Conservation (phyloP, 257 asterid genomes). For the Solanum stenotomum region DNA sequence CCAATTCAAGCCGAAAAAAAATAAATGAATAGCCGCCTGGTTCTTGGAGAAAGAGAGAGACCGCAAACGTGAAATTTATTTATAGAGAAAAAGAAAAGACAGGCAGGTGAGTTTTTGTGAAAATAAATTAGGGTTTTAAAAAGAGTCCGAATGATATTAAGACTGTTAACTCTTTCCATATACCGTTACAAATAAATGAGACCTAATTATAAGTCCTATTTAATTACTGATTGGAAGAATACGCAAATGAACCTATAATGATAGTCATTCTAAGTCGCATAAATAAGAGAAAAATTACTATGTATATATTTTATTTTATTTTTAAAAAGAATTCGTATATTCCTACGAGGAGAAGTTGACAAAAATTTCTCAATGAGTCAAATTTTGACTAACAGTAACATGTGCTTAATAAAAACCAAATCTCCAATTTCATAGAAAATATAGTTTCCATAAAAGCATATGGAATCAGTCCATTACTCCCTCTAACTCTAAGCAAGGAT, state of each 20-base stretch:
- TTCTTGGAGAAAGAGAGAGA: neutral
- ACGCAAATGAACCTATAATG: no score
- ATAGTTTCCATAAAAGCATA: neutral
- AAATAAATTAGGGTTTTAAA: no score
- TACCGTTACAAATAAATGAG: neutral
- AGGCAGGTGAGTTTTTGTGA: neutral
- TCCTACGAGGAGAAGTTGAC: no score
- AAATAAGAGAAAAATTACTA: neutral
- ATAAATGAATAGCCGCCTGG: neutral
- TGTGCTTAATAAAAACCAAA: neutral
- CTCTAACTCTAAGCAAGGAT: constrained; percentile 14
- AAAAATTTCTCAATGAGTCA: no score
- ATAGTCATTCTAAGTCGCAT: neutral
- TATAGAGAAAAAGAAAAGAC: no score
- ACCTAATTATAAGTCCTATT: neutral
- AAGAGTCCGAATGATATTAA: neutral
- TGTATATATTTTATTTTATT: no score
- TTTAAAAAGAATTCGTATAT: neutral
- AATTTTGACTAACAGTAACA: neutral
- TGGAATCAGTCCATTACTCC: neutral
- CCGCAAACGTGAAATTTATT: no score
- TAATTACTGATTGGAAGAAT: no score
- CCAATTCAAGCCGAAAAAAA: neutral
- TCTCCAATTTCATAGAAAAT: neutral
- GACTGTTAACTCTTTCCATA: no score